Conservation (phyloP, 352 stramenopile species). For the Peronospora tabacina region DNA sequence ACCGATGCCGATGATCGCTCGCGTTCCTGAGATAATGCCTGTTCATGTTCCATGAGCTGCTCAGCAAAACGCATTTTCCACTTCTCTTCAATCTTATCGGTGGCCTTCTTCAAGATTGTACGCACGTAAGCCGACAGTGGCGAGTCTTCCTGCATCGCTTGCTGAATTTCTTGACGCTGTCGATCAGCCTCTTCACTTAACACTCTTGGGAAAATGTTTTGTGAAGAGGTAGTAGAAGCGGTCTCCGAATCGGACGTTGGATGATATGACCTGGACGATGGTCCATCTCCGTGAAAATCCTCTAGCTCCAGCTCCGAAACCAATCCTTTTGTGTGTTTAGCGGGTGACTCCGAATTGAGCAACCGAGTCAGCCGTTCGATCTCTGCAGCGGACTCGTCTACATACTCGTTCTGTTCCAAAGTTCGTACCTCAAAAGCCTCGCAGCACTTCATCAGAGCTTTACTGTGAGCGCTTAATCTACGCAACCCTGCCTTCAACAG, state of each 20-base stretch:
- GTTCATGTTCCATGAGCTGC: constrained; percentile 58
- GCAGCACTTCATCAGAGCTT: constrained; percentile 40
- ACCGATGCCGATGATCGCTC: constrained; percentile 57
- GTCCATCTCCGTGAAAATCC: constrained; percentile 17
- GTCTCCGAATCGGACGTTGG: constrained; percentile 27
- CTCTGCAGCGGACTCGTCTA: constrained; percentile 34
- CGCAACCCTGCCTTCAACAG: constrained; percentile 40
- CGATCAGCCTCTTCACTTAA: constrained; percentile 28
- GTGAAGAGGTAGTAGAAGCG: constrained; percentile 27
- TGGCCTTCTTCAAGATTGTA: constrained; percentile 63
- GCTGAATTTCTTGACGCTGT: constrained; percentile 32
- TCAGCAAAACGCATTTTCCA: constrained; percentile 70
- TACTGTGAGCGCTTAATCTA: constrained; percentile 36
- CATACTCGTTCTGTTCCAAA: constrained; percentile 38
- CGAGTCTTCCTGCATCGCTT: constrained; percentile 48
- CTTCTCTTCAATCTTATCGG: constrained; percentile 77
- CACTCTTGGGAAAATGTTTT: constrained; percentile 30
- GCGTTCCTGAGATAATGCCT: constrained; percentile 54
- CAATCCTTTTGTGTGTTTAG: constrained; percentile 12
- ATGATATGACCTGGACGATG: constrained; percentile 19
- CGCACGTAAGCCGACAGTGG: constrained; percentile 67
- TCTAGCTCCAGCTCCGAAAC: constrained; percentile 23
- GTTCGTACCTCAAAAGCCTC: constrained; percentile 42
- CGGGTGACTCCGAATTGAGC: constrained; percentile 19
- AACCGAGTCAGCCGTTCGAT: constrained; percentile 39